Evolutionary conservation across 2,329 filamentous ascomycete species (phyloP), one percentile per base, ranked within the genome.

Genomic region (Chaetomium strumarium): DNA sequence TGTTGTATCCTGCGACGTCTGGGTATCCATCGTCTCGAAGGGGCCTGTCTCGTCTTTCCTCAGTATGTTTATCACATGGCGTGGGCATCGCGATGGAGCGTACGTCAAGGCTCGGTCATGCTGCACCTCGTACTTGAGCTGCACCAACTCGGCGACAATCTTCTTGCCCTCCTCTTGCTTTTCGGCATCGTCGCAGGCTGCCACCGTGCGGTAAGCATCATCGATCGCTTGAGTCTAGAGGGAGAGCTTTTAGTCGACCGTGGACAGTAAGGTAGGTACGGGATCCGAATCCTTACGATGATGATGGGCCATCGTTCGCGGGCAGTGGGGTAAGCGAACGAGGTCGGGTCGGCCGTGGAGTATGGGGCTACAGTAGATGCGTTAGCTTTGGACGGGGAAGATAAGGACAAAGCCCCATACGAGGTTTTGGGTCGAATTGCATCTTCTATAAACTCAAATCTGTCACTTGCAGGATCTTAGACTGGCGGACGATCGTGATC

Each of bases 301-400:
- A 99, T 99, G 52, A 96, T 78, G 14, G 93, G 93, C 93, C 92
- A 99, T 68, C 93, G 80, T 60, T 90, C 85, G 64, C 86, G 80
- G 33, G 89, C 92, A 9, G 93, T 96, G 55, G 84, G 77, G 69
- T 84, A 90, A 48, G 88, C 93, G 67, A 97, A 97, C 44, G 90
- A 96, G 39, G 78, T 87, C 64, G 81, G 81, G 73, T 97, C 91
- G 63, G 79, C 83, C 36, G 90, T 97, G 62, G 77, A 78, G 68
- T 86, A 95, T 56, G 82, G 83, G 43, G 85, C 88, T 95, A 63
- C 17, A 41, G 1, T 3, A n/a, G 11, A 12, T 2, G 11, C 30
- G 46, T 55, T 49, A 53, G 41, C 8, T 9, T 43, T 31, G 39
- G 31, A 9, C 5, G 2, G 12, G 7, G 1, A 20, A 7, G 12